phyloP scores from a whole-genome alignment of 305 asterid species.

The Coffea humblotiana region DNA sequence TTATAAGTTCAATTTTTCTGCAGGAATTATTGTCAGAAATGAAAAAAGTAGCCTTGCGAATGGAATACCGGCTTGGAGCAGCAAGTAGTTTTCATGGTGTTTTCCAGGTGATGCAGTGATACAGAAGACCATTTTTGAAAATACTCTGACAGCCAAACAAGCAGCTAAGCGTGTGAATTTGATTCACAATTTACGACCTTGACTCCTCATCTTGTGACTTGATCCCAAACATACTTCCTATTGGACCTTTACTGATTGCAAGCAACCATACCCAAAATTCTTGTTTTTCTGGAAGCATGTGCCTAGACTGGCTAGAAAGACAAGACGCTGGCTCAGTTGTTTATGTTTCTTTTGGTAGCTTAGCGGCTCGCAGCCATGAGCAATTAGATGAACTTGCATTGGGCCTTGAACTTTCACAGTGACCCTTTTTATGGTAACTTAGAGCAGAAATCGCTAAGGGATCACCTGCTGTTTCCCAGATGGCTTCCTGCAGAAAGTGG shows the following conservation, averaged over 20 bases:
- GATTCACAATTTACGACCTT: slow-evolving; percentile 44
- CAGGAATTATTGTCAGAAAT: slow-evolving; percentile 16
- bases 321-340: slow-evolving; percentile 38
- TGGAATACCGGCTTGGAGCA: slow-evolving; percentile 21
- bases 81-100: slow-evolving; percentile 17
- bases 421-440: slow-evolving; percentile 48
- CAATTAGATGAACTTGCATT: slow-evolving; percentile 46
- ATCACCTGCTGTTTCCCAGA: slow-evolving; percentile 12
- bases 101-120: not conserved
- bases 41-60: not conserved
- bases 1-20: not conserved
- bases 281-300: slow-evolving; percentile 21
- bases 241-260: slow-evolving; percentile 37
- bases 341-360: slow-evolving; percentile 55
- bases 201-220: slow-evolving; percentile 36
- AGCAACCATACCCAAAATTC: too few species aligned
- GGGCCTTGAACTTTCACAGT: slow-evolving; percentile 43
- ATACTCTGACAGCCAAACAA: not conserved
- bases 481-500: slow-evolving; percentile 35
- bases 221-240: slow-evolving; percentile 27
- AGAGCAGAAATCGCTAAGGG: slow-evolving; percentile 22
- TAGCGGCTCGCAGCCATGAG: slow-evolving; percentile 29
- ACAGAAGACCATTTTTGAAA: slow-evolving; percentile 1
- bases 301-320: slow-evolving; percentile 37
- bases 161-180: slow-evolving; percentile 1